A percentile compares a stretch with the other conserved stretches of the same genome.
These are phyloP conservation scores for Monosporascus sp. DNA, from an alignment of 2,329 filamentous ascomycete genomes.

Conservation along the genomic window DNA sequence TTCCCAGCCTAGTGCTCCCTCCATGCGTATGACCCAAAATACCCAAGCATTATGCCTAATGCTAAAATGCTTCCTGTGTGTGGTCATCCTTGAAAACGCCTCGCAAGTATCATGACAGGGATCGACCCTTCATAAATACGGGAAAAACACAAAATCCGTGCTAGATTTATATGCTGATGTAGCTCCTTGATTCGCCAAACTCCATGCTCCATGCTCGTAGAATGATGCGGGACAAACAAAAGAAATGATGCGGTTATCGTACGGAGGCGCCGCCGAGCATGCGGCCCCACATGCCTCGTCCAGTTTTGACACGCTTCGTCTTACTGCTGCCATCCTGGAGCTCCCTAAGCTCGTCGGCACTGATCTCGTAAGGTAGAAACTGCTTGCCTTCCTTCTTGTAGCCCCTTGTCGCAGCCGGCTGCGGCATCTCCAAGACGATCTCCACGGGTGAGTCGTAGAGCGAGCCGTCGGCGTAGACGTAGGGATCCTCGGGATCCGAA, in stretches of 20 bases:
- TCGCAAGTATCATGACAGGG: slow-evolving; percentile 9
- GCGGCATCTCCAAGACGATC: slow-evolving; percentile 34
- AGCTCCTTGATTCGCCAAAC: background rate
- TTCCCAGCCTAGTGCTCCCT: background rate
- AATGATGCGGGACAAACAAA: slow-evolving; percentile 2
- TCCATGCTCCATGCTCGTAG: slow-evolving; percentile 10
- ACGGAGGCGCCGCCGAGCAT: slow-evolving; percentile 43
- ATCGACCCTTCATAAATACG: slow-evolving; percentile 6
- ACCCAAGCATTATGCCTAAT: background rate
- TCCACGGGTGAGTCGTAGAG: slow-evolving; percentile 47
- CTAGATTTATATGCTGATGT: slow-evolving; percentile 2
- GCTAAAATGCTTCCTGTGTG: background rate
- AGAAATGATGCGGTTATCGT: slow-evolving; percentile 23
- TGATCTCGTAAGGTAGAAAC: slow-evolving; percentile 52
- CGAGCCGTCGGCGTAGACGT: slow-evolving; percentile 34
- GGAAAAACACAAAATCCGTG: slow-evolving; percentile 2
- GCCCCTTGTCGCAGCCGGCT: slow-evolving; percentile 32
- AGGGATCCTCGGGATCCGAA: slow-evolving; percentile 38
- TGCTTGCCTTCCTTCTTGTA: slow-evolving; percentile 22
- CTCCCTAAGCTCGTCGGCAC: slow-evolving; percentile 45
- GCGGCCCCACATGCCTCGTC: slow-evolving; percentile 48
- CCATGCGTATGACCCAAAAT: background rate
- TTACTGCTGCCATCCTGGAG: slow-evolving; percentile 41
- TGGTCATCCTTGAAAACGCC: background rate
- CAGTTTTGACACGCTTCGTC: slow-evolving; percentile 43